phyloP scores from a whole-genome alignment of 495 filamentous ascomycete species.

The Xylaria bambusicola region DNA sequence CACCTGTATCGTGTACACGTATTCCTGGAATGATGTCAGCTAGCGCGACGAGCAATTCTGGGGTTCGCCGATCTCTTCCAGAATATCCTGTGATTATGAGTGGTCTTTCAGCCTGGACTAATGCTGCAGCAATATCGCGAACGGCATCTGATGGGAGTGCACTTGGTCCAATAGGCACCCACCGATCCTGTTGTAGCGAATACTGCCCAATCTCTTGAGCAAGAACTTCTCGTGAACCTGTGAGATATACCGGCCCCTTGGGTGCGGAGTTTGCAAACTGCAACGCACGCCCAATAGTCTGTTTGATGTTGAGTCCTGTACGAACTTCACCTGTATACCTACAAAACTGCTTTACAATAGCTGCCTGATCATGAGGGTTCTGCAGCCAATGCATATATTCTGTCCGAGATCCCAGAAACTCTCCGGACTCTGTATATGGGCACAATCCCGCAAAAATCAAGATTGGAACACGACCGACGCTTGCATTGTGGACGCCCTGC shows the following conservation, averaged over 20 bases:
- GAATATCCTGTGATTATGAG: conserved; percentile 70
- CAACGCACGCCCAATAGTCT: conserved; percentile 72
- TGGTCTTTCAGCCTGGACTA: conserved; percentile 65
- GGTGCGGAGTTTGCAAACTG: conserved; percentile 73
- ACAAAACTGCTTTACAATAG: conserved; percentile 76
- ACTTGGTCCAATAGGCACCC: conserved; percentile 63
- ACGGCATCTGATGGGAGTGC: conserved; percentile 63
- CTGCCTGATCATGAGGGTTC: conserved; percentile 76
- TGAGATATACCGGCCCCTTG: conserved; percentile 70
- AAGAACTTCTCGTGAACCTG: conserved; percentile 68
- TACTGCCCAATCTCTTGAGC: conserved; percentile 75
- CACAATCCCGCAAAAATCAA: conserved; percentile 76
- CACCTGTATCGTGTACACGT: conserved; percentile 70
- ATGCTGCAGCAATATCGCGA: conserved; percentile 56
- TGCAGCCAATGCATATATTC: conserved; percentile 87
- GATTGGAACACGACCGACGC: conserved; percentile 69
- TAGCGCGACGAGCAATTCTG: conserved; percentile 62
- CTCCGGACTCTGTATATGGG: conserved; percentile 75
- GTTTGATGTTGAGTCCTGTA: conserved; percentile 74
- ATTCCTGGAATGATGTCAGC: conserved; percentile 65
- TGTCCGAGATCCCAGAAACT: conserved; percentile 69
- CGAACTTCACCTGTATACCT: conserved; percentile 75
- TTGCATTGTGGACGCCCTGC: conserved; percentile 81
- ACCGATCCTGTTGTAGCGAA: conserved; percentile 58
- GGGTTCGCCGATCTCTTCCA: conserved; percentile 61